phyloP scores from a whole-genome alignment of 345 rosid genomes.

The Bretschneidera sinensis region DNA sequence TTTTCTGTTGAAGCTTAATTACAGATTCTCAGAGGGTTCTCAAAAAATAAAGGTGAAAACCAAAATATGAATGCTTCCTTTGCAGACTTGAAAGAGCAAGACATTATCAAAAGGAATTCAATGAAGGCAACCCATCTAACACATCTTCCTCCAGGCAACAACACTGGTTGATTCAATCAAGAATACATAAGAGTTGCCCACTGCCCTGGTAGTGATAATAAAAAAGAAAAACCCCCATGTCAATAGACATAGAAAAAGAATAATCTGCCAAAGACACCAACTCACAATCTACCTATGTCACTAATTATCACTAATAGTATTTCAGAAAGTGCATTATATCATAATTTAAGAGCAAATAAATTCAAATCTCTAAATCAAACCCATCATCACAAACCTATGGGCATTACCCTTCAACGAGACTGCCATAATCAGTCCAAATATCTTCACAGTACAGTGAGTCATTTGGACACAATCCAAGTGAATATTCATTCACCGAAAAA shows the following conservation, averaged over 20 bases:
- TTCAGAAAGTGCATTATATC: conserved; percentile 12
- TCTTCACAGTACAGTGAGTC: background rate
- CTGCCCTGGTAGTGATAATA: conserved; percentile 43
- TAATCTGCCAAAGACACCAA: conserved; percentile 19
- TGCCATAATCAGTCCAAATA: conserved; percentile 5
- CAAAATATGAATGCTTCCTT: conserved; percentile 15
- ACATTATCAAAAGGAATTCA: conserved; percentile 26
- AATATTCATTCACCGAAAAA: background rate
- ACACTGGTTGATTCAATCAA: conserved; percentile 34
- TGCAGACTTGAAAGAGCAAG: conserved; percentile 37
- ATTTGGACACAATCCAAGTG: background rate
- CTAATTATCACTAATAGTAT: conserved; percentile 3
- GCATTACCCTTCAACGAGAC: conserved; percentile 14
- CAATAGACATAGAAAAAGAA: conserved; percentile 38
- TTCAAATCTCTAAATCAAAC: conserved; percentile 5
- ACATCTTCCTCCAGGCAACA: conserved; percentile 34
- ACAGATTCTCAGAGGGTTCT: conserved; percentile 17
- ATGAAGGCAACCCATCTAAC: conserved; percentile 39
- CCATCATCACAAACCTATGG: no score
- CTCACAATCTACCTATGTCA: conserved; percentile 20
- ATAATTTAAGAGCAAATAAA: conserved; percentile 8
- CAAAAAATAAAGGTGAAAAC: conserved; percentile 9
- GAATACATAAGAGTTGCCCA: conserved; percentile 36
- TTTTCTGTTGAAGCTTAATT: background rate
- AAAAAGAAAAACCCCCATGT: conserved; percentile 37